phyloP scores from a whole-genome alignment of 202 grass and related monocot species.

The Schoenoplectus triqueter region DNA sequence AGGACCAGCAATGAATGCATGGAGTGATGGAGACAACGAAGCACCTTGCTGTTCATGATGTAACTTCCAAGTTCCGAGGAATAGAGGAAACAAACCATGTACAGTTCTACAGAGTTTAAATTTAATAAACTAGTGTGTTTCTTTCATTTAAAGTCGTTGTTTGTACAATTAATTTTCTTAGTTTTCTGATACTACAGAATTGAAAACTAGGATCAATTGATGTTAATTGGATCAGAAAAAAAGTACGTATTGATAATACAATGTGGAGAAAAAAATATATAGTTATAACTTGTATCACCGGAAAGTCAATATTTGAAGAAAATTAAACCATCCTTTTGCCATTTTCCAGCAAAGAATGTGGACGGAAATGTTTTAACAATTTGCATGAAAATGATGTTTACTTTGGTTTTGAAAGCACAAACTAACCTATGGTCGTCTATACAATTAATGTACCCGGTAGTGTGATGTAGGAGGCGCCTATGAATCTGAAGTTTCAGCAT shows the following conservation, averaged over 20 bases:
- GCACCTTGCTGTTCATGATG: conserved; percentile 10
- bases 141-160: neutral
- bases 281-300: too few relatives aligned
- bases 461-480: neutral
- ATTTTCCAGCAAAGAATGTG: neutral
- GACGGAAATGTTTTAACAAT: neutral
- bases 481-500: neutral
- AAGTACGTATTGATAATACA: neutral
- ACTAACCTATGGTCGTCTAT: neutral
- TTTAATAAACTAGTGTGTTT: neutral
- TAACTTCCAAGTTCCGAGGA: conserved; percentile 23
- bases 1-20: conserved; percentile 26
- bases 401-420: neutral
- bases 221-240: neutral
- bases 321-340: neutral
- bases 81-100: neutral
- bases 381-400: neutral
- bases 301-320: neutral
- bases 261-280: too few relatives aligned
- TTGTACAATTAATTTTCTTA: neutral
- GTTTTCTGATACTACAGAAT: neutral
- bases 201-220: neutral
- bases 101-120: neutral
- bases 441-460: neutral
- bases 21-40: neutral